Evolutionary conservation across 2,329 filamentous ascomycete genomes (phyloP).

Genomic region (Cordyceps pruinosa): DNA sequence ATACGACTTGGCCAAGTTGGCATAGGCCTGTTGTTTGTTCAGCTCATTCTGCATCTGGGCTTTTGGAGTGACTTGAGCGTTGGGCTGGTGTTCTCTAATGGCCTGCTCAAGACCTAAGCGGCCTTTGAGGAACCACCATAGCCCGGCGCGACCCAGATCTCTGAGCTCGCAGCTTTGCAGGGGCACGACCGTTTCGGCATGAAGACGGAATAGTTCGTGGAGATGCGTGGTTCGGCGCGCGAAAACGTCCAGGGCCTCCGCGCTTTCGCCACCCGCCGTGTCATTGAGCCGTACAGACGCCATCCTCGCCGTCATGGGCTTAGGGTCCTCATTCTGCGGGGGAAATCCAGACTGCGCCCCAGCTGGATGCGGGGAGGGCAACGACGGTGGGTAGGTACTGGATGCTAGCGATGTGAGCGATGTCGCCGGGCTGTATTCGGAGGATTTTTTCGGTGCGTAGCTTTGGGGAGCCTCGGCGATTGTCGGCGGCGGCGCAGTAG

Average conservation of each 20-base stretch:
- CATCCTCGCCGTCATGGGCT: conserved; percentile 24
- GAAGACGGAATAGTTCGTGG: conserved; percentile 67
- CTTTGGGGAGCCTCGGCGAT: conserved; percentile 22
- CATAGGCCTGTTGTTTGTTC: conserved; percentile 67
- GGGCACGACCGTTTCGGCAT: conserved; percentile 66
- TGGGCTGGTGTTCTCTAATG: conserved; percentile 46
- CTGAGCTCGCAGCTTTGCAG: conserved; percentile 55
- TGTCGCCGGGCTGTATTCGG: conserved; percentile 36
- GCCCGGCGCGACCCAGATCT: conserved; percentile 63
- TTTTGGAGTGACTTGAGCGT: conserved; percentile 43
- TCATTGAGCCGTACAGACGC: conserved; percentile 37
- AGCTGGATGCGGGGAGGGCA: conserved; percentile 11
- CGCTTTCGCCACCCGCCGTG: conserved; percentile 39
- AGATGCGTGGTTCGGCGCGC: conserved; percentile 64
- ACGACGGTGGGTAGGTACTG: conserved; percentile 21
- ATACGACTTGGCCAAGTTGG: conserved; percentile 77
- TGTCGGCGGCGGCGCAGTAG: conserved; percentile 14
- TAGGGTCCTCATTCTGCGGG: conserved; percentile 22
- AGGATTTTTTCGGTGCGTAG: conserved; percentile 18
- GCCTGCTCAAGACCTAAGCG: conserved; percentile 66
- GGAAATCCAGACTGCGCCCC: conserved; percentile 19
- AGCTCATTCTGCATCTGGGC: conserved; percentile 47
- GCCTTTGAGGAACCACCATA: conserved; percentile 89
- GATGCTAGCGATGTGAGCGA: conserved; percentile 30
- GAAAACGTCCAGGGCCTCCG: conserved; percentile 65